Evolutionary conservation across 768 basidiomycete genomes (phyloP).

Genomic region (Hygrophorus pudorinus): DNA sequence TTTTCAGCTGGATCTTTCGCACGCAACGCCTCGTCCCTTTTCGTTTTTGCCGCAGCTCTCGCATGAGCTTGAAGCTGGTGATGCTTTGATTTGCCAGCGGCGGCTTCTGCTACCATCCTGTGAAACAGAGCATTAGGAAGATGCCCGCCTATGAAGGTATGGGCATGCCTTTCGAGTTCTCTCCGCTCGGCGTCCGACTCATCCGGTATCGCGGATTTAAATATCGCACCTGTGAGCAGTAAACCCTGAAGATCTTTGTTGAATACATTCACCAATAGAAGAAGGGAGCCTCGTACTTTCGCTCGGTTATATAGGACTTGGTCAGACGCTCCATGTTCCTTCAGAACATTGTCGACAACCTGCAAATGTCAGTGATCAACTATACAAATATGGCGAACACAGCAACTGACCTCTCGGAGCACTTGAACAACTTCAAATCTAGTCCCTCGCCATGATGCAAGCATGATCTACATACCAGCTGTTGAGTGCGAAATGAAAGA

Average conservation of each 20-base stretch:
- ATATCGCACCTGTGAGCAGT: conserved; percentile 82
- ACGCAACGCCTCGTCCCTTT: conserved; percentile 1
- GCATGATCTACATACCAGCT: conserved; percentile 52
- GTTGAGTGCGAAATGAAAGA: background rate
- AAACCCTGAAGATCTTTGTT: conserved; percentile 45
- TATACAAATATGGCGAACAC: conserved; percentile 2
- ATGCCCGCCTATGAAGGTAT: background rate
- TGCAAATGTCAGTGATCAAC: conserved; percentile 16
- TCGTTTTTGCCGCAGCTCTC: conserved; percentile 1
- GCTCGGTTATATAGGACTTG: conserved; percentile 69
- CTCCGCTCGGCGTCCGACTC: conserved; percentile 90
- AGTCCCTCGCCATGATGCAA: conserved; percentile 97
- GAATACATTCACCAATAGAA: background rate
- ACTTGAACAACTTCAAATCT: conserved; percentile 92
- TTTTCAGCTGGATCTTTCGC: no score
- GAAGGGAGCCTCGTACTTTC: conserved; percentile 46
- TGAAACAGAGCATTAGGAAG: conserved; percentile 5
- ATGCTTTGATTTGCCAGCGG: conserved; percentile 60
- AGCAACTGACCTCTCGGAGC: conserved; percentile 46
- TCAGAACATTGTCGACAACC: conserved; percentile 80
- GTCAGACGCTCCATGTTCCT: conserved; percentile 68
- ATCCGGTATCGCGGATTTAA: conserved; percentile 78
- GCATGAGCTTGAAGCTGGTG: conserved; percentile 7
- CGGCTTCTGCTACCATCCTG: conserved; percentile 85
- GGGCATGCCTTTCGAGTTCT: conserved; percentile 71